phyloP scores from a whole-genome alignment of 1,284 basidiomycete species.

The Bjerkandera adusta region DNA sequence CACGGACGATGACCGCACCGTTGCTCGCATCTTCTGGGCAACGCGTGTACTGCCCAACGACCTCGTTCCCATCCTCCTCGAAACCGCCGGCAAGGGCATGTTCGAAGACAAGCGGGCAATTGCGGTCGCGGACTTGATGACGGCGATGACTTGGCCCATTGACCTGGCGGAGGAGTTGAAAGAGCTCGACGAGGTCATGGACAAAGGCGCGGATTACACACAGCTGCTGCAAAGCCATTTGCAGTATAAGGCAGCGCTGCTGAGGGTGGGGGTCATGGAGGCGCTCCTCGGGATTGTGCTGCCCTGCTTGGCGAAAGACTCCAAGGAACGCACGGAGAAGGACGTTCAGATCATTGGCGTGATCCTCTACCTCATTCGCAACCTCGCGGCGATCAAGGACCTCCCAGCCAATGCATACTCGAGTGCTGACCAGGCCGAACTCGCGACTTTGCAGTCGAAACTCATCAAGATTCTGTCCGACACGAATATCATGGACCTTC shows the following conservation, averaged over 20 bases:
- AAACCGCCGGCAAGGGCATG: constrained; percentile 73
- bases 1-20: constrained; percentile 90
- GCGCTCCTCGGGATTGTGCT: constrained; percentile 70
- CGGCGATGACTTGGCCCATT: constrained; percentile 97
- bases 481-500: constrained; percentile 72
- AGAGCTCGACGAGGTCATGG: constrained; percentile 79
- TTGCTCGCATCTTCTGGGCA: constrained; percentile 88
- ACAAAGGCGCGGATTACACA: constrained; percentile 83
- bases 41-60: constrained; percentile 80
- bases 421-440: constrained; percentile 74
- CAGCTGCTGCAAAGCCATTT: constrained; percentile 78
- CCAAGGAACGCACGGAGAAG: constrained; percentile 67
- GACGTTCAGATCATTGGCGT: constrained; percentile 87
- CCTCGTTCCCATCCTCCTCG: constrained; percentile 80
- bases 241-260: constrained; percentile 80
- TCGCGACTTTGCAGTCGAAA: constrained; percentile 74
- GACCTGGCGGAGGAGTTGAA: constrained; percentile 90
- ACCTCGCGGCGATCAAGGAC: constrained; percentile 89
- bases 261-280: constrained; percentile 64
- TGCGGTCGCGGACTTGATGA: constrained; percentile 84
- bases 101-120: constrained; percentile 85
- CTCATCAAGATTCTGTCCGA: constrained; percentile 73
- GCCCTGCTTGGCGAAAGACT: constrained; percentile 62
- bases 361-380: constrained; percentile 86
- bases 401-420: constrained; percentile 64